Base-by-base conservation (phyloP, 805 yeast species). In the Phaffomyces thermotolerans region DNA sequence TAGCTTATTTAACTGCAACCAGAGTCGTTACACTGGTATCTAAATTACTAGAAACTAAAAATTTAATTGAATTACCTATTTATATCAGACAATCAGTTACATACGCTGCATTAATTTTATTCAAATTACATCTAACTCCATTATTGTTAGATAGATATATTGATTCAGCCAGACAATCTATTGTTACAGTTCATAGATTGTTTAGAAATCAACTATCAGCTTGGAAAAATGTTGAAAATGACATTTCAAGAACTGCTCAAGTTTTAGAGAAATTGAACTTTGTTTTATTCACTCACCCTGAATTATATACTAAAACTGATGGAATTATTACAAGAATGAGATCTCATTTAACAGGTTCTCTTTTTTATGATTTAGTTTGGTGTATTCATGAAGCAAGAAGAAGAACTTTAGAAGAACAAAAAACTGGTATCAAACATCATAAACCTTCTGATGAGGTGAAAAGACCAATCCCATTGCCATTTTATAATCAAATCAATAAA, bases 301-400 rank as follows among this genome's bases (percentile, higher is more conserved):
- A 88, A 42, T 69, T 90, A 7, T 83, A 88, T 54, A 72, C 80
- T 3, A 79, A 78, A 45, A 73, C 79, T 10, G 79, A 78, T n/a
- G 82, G 85, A 3, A 84, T 90, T 27, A 85, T 90, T 39, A 76
- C 85, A 3, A 72, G 90, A 46, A 90, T 90, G 95, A 74, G 97
- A 56, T 86, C 95, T 0, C 97, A 90, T 63, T 69, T 90, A 52
- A 84, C 96, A 0, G 95, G 93, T 1, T 88, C 96, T 0, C 64
- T 90, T 41, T 90, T 90, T 55, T 90, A 90, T 59, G 97, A 90
- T 62, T 70, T 90, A 41, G 91, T 90, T 12, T 89, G 95, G 89
- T 84, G 95, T 60, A 83, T 90, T 39, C 97, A 90, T 63, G 97
- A 90, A 58, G 96, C 96, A 1, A 72, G 95, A 59, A 71, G 96